A percentile compares a stretch with the other conserved stretches of the same genome.
Conservation (phyloP, 257 asterid genomes). For the Nicotiana benthamiana region DNA sequence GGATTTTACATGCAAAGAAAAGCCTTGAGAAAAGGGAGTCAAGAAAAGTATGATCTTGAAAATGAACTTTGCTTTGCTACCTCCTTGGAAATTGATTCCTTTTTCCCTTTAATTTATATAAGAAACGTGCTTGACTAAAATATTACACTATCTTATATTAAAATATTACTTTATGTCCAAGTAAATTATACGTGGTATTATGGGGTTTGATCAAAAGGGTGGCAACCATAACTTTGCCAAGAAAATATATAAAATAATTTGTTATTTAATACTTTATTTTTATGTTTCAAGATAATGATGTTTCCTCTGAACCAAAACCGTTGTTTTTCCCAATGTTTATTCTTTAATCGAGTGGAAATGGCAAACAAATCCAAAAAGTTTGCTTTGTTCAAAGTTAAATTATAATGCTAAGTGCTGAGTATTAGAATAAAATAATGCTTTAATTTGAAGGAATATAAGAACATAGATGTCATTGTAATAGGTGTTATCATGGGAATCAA, state of each 20-base stretch:
- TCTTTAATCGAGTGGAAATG: neutral
- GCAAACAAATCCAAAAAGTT: slow-evolving; percentile 1
- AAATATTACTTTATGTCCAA: neutral
- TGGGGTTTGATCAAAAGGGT: slow-evolving; percentile 28
- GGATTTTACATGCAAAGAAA: slow-evolving; percentile 16
- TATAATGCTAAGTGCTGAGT: neutral
- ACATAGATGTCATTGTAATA: neutral
- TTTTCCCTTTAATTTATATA: neutral
- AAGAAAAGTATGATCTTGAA: slow-evolving; percentile 27
- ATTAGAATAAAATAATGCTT: neutral
- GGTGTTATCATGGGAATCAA: neutral
- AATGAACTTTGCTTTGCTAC: slow-evolving; percentile 10
- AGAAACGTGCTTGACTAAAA: slow-evolving; percentile 37
- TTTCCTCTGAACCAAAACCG: neutral
- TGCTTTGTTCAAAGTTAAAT: neutral
- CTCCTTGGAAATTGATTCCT: slow-evolving; percentile 4
- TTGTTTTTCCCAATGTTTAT: neutral
- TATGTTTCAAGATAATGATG: slow-evolving; percentile 5
- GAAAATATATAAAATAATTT: neutral
- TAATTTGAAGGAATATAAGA: slow-evolving; percentile 1
- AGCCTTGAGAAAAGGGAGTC: slow-evolving; percentile 15
- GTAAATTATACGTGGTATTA: slow-evolving; percentile 27
- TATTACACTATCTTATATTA: neutral
- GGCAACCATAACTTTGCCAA: slow-evolving; percentile 13
- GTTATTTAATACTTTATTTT: neutral